Evolutionary conservation across 2,329 filamentous ascomycete genomes (phyloP).

Genomic region (Xylariaceae sp.): DNA sequence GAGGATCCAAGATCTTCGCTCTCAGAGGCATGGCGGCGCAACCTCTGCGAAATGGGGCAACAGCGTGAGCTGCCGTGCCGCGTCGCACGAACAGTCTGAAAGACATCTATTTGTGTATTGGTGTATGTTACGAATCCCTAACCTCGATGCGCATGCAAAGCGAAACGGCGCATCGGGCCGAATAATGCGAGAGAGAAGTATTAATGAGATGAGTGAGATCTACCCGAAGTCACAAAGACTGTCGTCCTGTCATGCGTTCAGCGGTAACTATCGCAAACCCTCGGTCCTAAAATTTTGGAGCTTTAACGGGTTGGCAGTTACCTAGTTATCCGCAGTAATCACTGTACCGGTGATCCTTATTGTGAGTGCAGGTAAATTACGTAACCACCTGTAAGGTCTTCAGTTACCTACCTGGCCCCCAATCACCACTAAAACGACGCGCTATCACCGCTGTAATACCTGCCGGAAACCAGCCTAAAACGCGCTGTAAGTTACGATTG

Average conservation of each 20-base stretch:
- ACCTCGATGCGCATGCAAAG: slow-evolving; percentile 33
- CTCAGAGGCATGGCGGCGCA: slow-evolving; percentile 68
- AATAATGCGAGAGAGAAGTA: background rate
- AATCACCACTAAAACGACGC: no score
- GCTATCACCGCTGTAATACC: no score
- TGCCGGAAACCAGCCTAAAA: background rate
- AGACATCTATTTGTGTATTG: slow-evolving; percentile 47
- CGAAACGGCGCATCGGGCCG: slow-evolving; percentile 31
- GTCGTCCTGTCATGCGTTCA: background rate
- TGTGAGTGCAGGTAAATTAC: no score
- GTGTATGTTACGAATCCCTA: background rate
- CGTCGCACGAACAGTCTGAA: slow-evolving; percentile 48
- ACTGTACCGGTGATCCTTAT: background rate
- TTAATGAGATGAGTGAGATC: background rate
- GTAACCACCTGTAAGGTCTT: no score
- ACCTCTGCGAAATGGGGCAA: slow-evolving; percentile 39
- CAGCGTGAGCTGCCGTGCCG: slow-evolving; percentile 44
- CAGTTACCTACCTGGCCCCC: no score
- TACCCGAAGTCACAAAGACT: background rate
- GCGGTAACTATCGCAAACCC: slow-evolving; percentile 8
- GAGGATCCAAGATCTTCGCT: slow-evolving; percentile 64
- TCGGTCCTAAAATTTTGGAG: slow-evolving; percentile 22
- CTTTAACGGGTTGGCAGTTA: slow-evolving; percentile 1
- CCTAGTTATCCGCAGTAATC: background rate
- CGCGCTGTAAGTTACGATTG: background rate